Evolutionary conservation across 192 early-diverging fungal genomes (phyloP).

Genomic region (Obelidium mucronatum): DNA sequence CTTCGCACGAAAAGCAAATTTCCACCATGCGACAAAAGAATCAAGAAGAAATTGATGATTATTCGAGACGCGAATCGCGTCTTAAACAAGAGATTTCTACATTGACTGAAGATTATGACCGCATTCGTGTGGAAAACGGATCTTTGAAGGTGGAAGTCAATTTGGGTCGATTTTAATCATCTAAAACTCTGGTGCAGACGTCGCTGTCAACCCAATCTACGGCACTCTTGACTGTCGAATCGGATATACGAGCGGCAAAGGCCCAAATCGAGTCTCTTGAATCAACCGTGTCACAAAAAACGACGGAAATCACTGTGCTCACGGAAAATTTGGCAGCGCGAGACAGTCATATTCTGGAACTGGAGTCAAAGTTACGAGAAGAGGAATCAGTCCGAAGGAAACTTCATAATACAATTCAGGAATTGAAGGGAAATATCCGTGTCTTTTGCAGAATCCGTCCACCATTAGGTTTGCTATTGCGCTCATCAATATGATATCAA

Average conservation of each 20-base stretch:
- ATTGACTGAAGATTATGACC: conserved; percentile 24
- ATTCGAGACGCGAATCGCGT: conserved; percentile 25
- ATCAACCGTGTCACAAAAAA: conserved; percentile 3
- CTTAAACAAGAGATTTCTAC: conserved; percentile 39
- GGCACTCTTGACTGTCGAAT: conserved; percentile 49
- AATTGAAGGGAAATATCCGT: conserved; percentile 96
- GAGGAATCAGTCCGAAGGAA: conserved; percentile 82
- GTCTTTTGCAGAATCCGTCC: conserved; percentile 97
- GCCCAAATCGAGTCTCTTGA: conserved; percentile 36
- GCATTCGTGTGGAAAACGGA: conserved; percentile 16
- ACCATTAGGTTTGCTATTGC: conserved; percentile 28
- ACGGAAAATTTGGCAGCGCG: conserved; percentile 44
- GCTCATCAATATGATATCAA: neutral
- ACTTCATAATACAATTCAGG: conserved; percentile 91
- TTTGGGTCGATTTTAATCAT: conserved; percentile 22
- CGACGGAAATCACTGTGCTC: conserved; percentile 28
- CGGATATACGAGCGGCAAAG: conserved; percentile 50
- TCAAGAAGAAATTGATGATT: conserved; percentile 26
- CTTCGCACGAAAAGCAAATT: conserved; percentile 57
- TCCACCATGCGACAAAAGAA: conserved; percentile 21
- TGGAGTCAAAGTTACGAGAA: conserved; percentile 71
- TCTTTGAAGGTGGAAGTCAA: conserved; percentile 16
- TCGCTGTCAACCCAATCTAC: conserved; percentile 63
- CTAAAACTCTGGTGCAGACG: conserved; percentile 30
- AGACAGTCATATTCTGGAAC: conserved; percentile 46